These are phyloP conservation scores for Aspergillus luchuensis DNA, from an alignment of 2,329 filamentous ascomycete genomes.

Conservation along the genomic window DNA sequence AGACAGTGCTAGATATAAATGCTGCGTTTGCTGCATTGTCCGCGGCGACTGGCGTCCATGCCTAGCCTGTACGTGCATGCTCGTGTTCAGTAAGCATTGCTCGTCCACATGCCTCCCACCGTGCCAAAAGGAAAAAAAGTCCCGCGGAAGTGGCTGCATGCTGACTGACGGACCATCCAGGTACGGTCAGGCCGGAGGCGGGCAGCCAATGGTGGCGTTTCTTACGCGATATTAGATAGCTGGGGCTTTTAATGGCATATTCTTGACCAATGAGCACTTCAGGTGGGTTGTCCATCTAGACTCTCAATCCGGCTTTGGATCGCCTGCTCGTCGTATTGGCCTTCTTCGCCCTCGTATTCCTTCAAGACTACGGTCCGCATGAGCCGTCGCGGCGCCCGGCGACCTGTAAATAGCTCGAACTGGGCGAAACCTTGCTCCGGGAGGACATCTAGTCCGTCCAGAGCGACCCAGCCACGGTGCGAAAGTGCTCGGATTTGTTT, in stretches of 20 bases:
- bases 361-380: constrained; percentile 41
- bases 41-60: no score
- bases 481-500: constrained; percentile 40
- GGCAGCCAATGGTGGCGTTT: background rate
- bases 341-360: constrained; percentile 39
- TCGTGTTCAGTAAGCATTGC: no score
- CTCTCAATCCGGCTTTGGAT: constrained; percentile 35
- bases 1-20: no score
- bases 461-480: constrained; percentile 42
- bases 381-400: constrained; percentile 40
- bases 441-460: constrained; percentile 44
- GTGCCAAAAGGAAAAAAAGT: no score
- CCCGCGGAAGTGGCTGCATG: no score
- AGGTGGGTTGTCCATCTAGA: constrained; percentile 36
- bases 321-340: constrained; percentile 32
- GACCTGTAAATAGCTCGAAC: constrained; percentile 43
- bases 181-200: background rate
- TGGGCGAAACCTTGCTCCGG: constrained; percentile 46
- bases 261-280: constrained; percentile 12
- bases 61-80: no score
- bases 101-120: no score
- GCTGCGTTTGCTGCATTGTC: no score
- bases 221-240: no score
- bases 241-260: no score
- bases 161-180: background rate